phyloP scores from a whole-genome alignment of 345 rosid genomes.

The Populus deltoides region DNA sequence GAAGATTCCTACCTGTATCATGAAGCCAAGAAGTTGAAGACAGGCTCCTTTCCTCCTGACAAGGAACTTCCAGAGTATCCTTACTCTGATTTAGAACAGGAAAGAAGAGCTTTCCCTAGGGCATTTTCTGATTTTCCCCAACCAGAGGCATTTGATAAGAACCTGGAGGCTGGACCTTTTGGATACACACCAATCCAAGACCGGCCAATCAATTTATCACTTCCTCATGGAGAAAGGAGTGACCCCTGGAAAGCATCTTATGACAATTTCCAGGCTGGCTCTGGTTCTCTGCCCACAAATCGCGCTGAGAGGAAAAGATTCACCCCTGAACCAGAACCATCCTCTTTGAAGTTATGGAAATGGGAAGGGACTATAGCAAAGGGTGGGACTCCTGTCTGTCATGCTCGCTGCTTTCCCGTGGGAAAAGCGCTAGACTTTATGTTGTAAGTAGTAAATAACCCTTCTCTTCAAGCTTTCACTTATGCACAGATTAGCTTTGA shows the following conservation, averaged over 20 bases:
- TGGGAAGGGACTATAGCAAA: slow-evolving; percentile 98
- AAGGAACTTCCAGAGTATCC: slow-evolving; percentile 66
- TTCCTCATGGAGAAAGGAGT: slow-evolving; percentile 41
- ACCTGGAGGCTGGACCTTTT: slow-evolving; percentile 35
- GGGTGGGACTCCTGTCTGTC: slow-evolving; percentile 90
- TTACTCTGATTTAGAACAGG: slow-evolving; percentile 55
- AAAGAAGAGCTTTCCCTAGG: slow-evolving; percentile 45
- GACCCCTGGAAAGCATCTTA: slow-evolving; percentile 47
- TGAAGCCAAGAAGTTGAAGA: slow-evolving; percentile 67
- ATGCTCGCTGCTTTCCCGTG: slow-evolving; percentile 89
- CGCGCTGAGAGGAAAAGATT: slow-evolving; percentile 55
- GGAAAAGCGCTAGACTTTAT: slow-evolving; percentile 77
- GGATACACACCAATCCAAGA: slow-evolving; percentile 52
- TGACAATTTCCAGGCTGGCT: slow-evolving; percentile 47
- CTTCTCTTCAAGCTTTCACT: slow-evolving; percentile 2
- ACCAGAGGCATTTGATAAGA: slow-evolving; percentile 44
- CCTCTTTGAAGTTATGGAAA: slow-evolving; percentile 80
- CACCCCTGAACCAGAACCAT: slow-evolving; percentile 48
- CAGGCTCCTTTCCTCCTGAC: slow-evolving; percentile 55
- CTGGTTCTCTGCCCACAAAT: slow-evolving; percentile 38
- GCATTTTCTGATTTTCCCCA: slow-evolving; percentile 51
- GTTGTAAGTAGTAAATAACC: slow-evolving; percentile 56
- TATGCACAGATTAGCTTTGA: background rate
- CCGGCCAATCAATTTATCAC: slow-evolving; percentile 28
- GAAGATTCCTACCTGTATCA: slow-evolving; percentile 60